Base-by-base conservation (phyloP, 805 yeast species). In the Ascoidea asiatica region DNA sequence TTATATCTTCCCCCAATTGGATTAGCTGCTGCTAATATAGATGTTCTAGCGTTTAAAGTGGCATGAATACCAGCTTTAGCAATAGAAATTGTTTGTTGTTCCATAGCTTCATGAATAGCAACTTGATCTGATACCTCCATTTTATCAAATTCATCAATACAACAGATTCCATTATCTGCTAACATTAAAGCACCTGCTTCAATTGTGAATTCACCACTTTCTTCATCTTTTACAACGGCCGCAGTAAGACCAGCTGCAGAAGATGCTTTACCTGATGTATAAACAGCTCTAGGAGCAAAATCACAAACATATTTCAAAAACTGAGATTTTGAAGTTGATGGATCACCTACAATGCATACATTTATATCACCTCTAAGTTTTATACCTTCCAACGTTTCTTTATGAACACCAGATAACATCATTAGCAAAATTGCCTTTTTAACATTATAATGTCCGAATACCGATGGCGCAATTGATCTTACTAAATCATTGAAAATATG, bases 81-180 rank as follows among this genome's bases (percentile, higher is more conserved):
- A 56, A 92, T 92, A 15, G 97, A 89, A 52, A 92, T 92, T 0
- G 98, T 92, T 63, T 92, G 98, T 65, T 92, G 98, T 72, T 92
- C 98, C 98, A 92, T 92, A 20, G 97, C 98, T 67, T 92, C 98
- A 66, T 92, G 98, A 66, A 92, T 90, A 3, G 97, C 97, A 45
- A 92, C 97, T 65, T 92, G 97, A 64, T 92, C 97, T 1, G 79
- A 64, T 39, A 89, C 63, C 62, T 90, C 97, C 98, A 92, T 92
- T 67, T 92, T 92, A 60, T 92, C 98, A 55, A 92, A 92, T 66
- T 92, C 98, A 62, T 92, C 98, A 62, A 92, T 92, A 55, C 96
- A 94, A 72, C 98, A 92, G 49, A 92, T 85, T 50, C 98, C 98
- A 58, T 90, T 92, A 64, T 92, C 98, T 1, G 98, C 97, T 51